Percentiles rank a stretch among this genome's conserved stretches.
phyloP scores from a whole-genome alignment of 805 yeast genomes.

The Starmerella davenportii region DNA sequence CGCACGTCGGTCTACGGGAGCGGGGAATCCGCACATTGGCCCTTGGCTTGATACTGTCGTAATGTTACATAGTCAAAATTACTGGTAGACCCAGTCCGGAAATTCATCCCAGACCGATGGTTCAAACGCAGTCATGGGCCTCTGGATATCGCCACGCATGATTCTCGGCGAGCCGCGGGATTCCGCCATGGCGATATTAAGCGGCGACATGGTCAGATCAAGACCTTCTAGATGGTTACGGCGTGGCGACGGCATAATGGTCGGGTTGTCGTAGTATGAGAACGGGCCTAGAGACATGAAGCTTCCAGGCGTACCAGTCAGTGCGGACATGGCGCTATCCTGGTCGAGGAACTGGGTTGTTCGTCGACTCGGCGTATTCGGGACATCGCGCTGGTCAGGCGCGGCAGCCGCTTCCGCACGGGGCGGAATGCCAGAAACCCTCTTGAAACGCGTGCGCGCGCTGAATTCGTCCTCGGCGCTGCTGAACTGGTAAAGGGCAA shows the following conservation, averaged over 20 bases:
- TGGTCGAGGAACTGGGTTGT: not conserved
- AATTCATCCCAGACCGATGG: constrained; percentile 17
- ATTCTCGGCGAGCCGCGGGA: constrained; percentile 12
- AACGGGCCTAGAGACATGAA: constrained; percentile 2
- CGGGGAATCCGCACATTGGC: too few species aligned
- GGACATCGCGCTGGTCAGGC: not conserved
- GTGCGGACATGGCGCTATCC: not conserved
- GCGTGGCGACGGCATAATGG: constrained; percentile 10
- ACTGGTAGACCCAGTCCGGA: constrained; percentile 15
- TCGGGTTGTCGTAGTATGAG: constrained; percentile 9
- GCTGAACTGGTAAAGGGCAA: constrained; percentile 23
- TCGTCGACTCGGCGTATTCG: not conserved
- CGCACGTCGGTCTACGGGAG: too few species aligned
- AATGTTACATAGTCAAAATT: not conserved
- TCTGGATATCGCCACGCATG: constrained; percentile 11
- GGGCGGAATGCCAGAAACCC: constrained; percentile 10
- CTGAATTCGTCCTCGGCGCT: constrained; percentile 22
- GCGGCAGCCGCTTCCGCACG: not conserved
- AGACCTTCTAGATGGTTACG: constrained; percentile 5
- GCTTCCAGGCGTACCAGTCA: not conserved
- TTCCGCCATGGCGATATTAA: constrained; percentile 6
- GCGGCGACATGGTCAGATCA: constrained; percentile 8
- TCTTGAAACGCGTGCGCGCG: constrained; percentile 24
- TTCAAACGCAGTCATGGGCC: constrained; percentile 16
- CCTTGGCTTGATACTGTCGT: too few species aligned